Evolutionary conservation across 441 rosid species (phyloP), one percentile per base, ranked within the genome.

Genomic region (Eutrema salsugineum): DNA sequence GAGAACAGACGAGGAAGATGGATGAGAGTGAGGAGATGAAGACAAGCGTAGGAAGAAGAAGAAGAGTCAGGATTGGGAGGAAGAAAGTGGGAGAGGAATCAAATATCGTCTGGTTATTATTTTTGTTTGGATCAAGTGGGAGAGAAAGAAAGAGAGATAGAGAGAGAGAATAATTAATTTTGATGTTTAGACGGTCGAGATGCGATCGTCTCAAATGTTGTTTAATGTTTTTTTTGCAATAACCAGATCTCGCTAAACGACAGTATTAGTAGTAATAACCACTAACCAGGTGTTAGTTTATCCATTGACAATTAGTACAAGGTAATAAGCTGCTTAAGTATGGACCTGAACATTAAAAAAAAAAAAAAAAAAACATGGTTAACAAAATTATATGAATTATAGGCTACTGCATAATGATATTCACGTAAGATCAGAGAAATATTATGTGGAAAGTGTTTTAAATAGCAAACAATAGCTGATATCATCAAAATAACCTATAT

Each of bases 21-120:
- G 77, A 65, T 58, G 66, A 66, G 72, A 66, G 67, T 73, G 78
- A 49, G 56, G 77, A 66, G 67, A 40, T 55, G 17, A 28, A 62
- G 77, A 66, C 68, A 75, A 63, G 64, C 57, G 73, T 44, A 75
- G 35, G 74, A 62, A 30, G 22, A 30, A 36, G 74, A 62, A 39
- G 22, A 30, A 36, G 71, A 46, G 65, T 15, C 46, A 24, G 67
- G 68, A 73, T 43, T 48, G 36, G 56, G 53, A 57, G 53, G 61
- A 20, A 22, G 64, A 56, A 28, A 60, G 38, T 38, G 66, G 61
- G 30, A 40, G 47, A 46, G 71, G 66, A 47, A 72, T 55, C 71
- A 16, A 53, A 35, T 6, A 6, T n/a, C 10, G 32, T 19, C 19
- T 39, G 49, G 28, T 66, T 27, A n/a, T n/a, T 44, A 12, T 17